Percentiles rank a stretch among this genome's conserved stretches.
Conservation (phyloP, 2,329 filamentous ascomycete genomes). For the Penicillium crustosum region DNA sequence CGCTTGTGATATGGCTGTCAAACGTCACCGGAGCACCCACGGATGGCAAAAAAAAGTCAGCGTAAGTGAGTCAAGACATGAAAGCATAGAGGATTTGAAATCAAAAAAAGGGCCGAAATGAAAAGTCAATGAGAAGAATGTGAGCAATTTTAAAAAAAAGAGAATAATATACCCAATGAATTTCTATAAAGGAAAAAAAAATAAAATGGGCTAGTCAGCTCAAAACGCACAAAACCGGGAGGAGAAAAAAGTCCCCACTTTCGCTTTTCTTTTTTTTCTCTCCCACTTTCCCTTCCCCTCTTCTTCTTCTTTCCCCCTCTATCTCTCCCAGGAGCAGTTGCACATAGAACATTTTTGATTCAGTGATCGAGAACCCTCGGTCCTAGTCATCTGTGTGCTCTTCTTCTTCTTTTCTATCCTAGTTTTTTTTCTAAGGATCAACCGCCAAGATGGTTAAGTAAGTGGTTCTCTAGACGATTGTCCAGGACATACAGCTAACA, state of each 20-base stretch:
- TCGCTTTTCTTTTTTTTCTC: constrained; percentile 30
- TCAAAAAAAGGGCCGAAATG: not conserved
- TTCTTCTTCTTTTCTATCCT: constrained; percentile 35
- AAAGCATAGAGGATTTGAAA: constrained; percentile 5
- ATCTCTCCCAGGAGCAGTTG: constrained; percentile 39
- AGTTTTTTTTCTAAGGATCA: constrained; percentile 39
- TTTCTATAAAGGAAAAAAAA: not conserved
- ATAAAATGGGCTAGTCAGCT: constrained; percentile 5
- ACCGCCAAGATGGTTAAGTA: constrained; percentile 99
- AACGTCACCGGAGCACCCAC: constrained; percentile 9
- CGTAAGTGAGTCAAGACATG: constrained; percentile 5
- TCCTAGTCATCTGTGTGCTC: constrained; percentile 45
- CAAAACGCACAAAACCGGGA: constrained; percentile 27
- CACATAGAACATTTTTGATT: constrained; percentile 40
- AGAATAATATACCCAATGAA: too few relatives aligned
- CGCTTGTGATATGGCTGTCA: not conserved
- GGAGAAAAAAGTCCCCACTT: constrained; percentile 28
- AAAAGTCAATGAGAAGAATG: not conserved
- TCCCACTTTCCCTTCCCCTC: constrained; percentile 33
- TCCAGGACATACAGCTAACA: not conserved
- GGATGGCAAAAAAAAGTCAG: not conserved
- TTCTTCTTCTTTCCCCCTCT: constrained; percentile 30
- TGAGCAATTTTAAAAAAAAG: not conserved
- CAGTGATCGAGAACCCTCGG: constrained; percentile 47
- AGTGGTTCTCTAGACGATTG: constrained; percentile 50